phyloP scores from a whole-genome alignment of 2,329 filamentous ascomycete species.

The Madurella mycetomatis region DNA sequence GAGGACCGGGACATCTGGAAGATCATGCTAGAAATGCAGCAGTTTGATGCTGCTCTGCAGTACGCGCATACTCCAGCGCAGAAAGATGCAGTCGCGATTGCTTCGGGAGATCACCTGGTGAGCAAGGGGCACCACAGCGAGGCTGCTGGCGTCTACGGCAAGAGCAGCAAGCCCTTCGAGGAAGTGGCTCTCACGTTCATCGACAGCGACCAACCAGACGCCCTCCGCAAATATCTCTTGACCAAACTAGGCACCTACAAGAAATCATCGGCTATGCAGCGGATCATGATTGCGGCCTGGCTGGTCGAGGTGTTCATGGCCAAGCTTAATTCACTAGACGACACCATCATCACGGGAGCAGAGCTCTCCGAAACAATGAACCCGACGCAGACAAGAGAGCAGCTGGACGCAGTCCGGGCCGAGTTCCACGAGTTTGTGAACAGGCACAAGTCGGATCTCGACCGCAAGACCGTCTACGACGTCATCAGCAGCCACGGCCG shows the following conservation, averaged over 20 bases:
- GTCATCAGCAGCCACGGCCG: conserved; percentile 93
- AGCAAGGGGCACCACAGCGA: conserved; percentile 77
- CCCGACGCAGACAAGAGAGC: conserved; percentile 64
- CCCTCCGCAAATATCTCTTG: conserved; percentile 80
- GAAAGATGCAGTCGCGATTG: conserved; percentile 85
- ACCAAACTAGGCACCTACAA: conserved; percentile 79
- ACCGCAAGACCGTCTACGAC: conserved; percentile 89
- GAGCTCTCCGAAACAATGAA: conserved; percentile 71
- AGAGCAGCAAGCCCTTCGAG: conserved; percentile 95
- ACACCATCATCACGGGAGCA: conserved; percentile 85
- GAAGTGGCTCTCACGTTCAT: conserved; percentile 90
- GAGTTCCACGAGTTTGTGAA: conserved; percentile 87
- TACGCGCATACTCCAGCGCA: conserved; percentile 77
- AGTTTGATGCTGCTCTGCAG: conserved; percentile 82
- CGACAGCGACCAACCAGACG: conserved; percentile 84
- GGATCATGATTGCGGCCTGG: conserved; percentile 94
- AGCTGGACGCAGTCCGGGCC: conserved; percentile 64
- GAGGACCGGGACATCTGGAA: conserved; percentile 94
- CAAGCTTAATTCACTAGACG: conserved; percentile 89
- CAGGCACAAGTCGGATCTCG: conserved; percentile 81
- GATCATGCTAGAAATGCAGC: conserved; percentile 79
- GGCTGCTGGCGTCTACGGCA: conserved; percentile 85
- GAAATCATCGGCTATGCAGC: conserved; percentile 82
- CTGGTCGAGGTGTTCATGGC: conserved; percentile 95
- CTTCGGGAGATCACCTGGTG: conserved; percentile 84